Percentiles rank a stretch among this genome's conserved stretches.
Conservation (phyloP, 768 basidiomycete species). For the Daedaleopsis sinensis region DNA sequence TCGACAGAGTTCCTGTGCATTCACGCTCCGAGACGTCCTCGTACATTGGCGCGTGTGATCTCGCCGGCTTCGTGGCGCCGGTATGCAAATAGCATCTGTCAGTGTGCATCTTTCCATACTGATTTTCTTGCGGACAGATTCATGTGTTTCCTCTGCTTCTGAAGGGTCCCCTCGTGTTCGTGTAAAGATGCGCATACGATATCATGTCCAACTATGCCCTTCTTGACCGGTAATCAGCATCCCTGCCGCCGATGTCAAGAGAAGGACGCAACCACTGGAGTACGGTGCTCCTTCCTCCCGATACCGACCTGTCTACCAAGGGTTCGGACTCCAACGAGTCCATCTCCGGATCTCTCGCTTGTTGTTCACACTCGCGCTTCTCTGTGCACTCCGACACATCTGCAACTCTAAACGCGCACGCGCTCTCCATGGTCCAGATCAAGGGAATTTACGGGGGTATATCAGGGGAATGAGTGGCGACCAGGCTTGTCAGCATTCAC, state of each 20-base stretch:
- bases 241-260: no score
- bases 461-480: not conserved
- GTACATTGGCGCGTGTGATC: not conserved
- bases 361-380: not conserved
- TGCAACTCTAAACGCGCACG: not conserved
- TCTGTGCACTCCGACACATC: not conserved
- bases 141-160: not conserved
- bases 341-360: not conserved
- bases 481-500: conserved; percentile 5
- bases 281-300: not conserved
- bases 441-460: conserved; percentile 1
- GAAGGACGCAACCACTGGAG: not conserved
- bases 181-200: not conserved
- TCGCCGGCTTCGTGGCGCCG: conserved; percentile 12
- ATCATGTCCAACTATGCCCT: no score
- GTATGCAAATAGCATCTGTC: not conserved
- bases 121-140: not conserved
- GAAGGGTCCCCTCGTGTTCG: not conserved
- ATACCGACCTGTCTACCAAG: conserved; percentile 6
- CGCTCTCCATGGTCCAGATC: not conserved
- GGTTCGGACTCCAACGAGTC: conserved; percentile 1
- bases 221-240: no score
- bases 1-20: not conserved
- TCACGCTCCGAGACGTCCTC: not conserved
- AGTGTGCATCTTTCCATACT: not conserved